Base-by-base conservation (phyloP, 1,284 basidiomycete species). In the Fomitopsis betulina region DNA sequence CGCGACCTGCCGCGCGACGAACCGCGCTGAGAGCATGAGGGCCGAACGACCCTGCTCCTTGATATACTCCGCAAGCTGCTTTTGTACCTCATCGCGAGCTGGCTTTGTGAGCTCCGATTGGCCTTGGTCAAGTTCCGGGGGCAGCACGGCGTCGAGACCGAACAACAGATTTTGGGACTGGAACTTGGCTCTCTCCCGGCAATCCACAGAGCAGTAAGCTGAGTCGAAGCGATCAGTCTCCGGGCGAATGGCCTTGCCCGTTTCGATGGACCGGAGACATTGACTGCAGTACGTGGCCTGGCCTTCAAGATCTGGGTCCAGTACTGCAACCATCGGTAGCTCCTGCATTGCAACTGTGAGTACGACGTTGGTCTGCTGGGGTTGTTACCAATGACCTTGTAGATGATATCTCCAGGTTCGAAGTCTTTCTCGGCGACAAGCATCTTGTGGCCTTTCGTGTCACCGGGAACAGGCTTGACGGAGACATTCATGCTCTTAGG, bases 121-220 rank as follows among this genome's bases (percentile, higher is more conserved):
- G 45, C 75, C 71, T 3, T 73, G 64, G 21, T 78, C 71, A 50
- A 87, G 67, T 17, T 82, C 79, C 25, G 76, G 67, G 1, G 87
- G 87, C 9, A 91, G 68, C 19, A 85, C 78, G 2, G 82, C 72
- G 35, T 89, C 85, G 15, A 82, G 75, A 25, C 85, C 82, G 72
- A 93, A 91, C 53, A 91, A 81, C 50, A 92, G 76, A 52, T 78
- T 79, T 62, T 90, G 83, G 12, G 81, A 89, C 64, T 86, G 83
- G 1, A 73, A 65, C 65, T 81, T 82, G 39, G 83, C 77, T 45
- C 78, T 74, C 33, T 73, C 59, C 62, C 84, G 79, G 67, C 91
- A 93, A 12, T 80, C 79, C 63, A 79, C 77, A 10, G 91, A 93
- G 72, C 90, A 93, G 73, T 88, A 93, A 1, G 78, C 77, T 12